Evolutionary conservation across 441 rosid species (phyloP), one percentile per base, ranked within the genome.

Genomic region (Corymbia calophylla): DNA sequence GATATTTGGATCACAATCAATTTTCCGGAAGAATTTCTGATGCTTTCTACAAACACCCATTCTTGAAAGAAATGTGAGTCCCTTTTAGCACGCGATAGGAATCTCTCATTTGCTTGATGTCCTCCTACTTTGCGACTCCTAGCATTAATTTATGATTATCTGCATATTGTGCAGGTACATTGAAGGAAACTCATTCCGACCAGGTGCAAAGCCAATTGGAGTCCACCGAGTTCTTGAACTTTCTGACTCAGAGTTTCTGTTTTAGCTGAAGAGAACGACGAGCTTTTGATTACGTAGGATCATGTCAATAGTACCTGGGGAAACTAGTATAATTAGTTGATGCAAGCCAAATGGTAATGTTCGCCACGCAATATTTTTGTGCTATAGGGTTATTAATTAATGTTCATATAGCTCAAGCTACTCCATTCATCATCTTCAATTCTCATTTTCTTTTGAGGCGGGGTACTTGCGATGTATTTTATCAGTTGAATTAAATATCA

Each of bases 1-100:
- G 98, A 94, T 95, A 97, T 94, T 91, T 97, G 93, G 98, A 97
- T 91, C 96, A 95, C 94, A 96, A 96, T 91, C 98, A 94, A 89
- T 96, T 95, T 87, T 91, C 95, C 2, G 98, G 97, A 87, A 93
- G 97, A 89, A 95, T 96, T 73, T 95, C 96, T 5, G 95, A 93
- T 87, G 93, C 94, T 60, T 93, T 95, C 90, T 96, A 96, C 91
- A 95, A 93, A 87, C 97, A 95, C 86, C 95, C 93, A 29, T 94
- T 89, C 93, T 93, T 96, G 91, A 97, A 95, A 90, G 97, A 96
- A 94, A 93, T 97, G 98, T 95, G 93, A 88, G 97, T 94, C 88
- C 68, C 70, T 88, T 89, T 56, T 85, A 23, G 88, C 29, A 5
- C 58, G 4, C 53, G 19, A 19, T 49, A 21, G 54, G 73, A 89